Evolutionary conservation across 1,284 basidiomycete species (phyloP), one percentile per base, ranked within the genome.

Genomic region (Boletus sp.): DNA sequence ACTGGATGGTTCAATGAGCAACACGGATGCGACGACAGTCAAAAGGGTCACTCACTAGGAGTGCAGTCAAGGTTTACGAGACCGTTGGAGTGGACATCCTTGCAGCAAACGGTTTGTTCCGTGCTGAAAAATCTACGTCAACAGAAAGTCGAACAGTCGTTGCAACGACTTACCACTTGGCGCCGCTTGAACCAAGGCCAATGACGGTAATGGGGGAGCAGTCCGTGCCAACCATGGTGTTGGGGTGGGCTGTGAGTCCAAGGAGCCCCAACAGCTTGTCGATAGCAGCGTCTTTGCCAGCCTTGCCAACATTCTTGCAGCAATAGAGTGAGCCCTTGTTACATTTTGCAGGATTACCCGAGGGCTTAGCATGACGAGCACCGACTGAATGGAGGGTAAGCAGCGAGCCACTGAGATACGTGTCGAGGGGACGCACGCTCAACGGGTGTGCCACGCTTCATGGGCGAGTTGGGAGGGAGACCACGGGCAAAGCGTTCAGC

Each of bases 401-500:
- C n/a, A 2, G n/a, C 32, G 26, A 35, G 22, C 10, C 1, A 23
- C 6, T n/a, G 1, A 37, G 1, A 10, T 10, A 39, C 17, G 0
- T 0, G 8, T 6, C 10, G 0, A 43, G 6, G 4, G 23, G 6
- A 54, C 70, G 43, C 35, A 69, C 68, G 17, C 0, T 2, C 5
- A 3, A 30, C 26, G 14, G 51, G 50, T 1, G 46, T 52, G 7
- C 20, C 49, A 29, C 64, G 59, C 43, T 53, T 64, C 20, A 17
- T 41, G n/a, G 71, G 71, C 0, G 69, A 49, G 5, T 61, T 55
- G 2, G 68, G 71, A 23, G 68, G 58, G 1, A 81, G 60, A 8
- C 79, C 78, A 19, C 72, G 74, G 42, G 75, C 74, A 41, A 81
- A 51, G 39, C 79, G 76, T 7, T 71, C 51, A 0, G 70, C 78